Percentiles rank a stretch among this genome's conserved stretches.
These are phyloP conservation scores for Pythium phragmiticola DNA, from an alignment of 352 stramenopile species.

Conservation along the genomic window DNA sequence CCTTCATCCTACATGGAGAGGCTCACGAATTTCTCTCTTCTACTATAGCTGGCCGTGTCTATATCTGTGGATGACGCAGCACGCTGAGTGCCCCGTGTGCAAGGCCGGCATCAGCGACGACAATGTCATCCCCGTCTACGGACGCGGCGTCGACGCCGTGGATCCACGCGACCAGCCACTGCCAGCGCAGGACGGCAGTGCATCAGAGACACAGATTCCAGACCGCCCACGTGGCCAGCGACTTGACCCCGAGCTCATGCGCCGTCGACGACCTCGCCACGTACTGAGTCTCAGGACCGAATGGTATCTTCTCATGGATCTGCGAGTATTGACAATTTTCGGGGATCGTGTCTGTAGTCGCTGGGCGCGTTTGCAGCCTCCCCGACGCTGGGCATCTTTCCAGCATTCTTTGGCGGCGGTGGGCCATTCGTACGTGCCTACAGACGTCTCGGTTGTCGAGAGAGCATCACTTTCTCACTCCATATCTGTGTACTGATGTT, in stretches of 20 bases:
- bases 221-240: conserved; percentile 61
- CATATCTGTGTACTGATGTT: not conserved
- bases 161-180: conserved; percentile 49
- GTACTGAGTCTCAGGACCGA: conserved; percentile 18
- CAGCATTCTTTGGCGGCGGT: conserved; percentile 66
- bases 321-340: not conserved
- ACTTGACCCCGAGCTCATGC: conserved; percentile 57
- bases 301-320: not conserved
- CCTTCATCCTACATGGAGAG: conserved; percentile 13
- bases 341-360: not conserved
- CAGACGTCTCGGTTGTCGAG: not conserved
- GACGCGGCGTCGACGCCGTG: conserved; percentile 59
- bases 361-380: conserved; percentile 44
- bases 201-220: conserved; percentile 40
- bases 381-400: conserved; percentile 81
- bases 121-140: conserved; percentile 90
- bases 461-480: not conserved
- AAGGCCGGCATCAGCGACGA: conserved; percentile 88
- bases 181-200: not conserved
- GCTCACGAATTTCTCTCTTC: not conserved
- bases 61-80: conserved; percentile 82
- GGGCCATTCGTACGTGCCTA: conserved; percentile 43
- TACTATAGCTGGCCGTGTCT: conserved; percentile 75
- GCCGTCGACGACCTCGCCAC: conserved; percentile 45
- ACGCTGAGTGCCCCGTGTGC: conserved; percentile 89